phyloP scores from a whole-genome alignment of 139 green algal species.

The Chlamydomonas asymmetrica region DNA sequence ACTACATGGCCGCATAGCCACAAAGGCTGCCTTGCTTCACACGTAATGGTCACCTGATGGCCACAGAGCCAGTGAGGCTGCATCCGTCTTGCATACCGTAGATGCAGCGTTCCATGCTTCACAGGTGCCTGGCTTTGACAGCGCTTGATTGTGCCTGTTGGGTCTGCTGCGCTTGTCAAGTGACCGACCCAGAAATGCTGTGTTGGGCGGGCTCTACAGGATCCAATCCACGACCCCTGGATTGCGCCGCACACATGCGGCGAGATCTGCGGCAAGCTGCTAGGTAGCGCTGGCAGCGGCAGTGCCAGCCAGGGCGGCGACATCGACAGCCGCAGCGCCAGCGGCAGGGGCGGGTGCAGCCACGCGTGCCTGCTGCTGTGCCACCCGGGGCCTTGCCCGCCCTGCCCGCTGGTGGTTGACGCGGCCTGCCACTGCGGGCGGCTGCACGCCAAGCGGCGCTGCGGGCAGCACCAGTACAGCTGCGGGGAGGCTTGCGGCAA shows the following conservation, averaged over 20 bases:
- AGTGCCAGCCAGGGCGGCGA: neutral
- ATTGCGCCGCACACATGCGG: conserved; percentile 70
- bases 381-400: conserved; percentile 80
- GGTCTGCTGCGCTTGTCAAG: no score
- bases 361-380: conserved; percentile 81
- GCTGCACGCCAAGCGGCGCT: conserved; percentile 52
- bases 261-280: conserved; percentile 53
- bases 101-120: no score
- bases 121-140: no score
- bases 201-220: no score
- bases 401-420: conserved; percentile 70
- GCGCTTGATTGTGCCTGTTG: no score
- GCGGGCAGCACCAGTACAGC: conserved; percentile 57
- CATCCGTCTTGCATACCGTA: no score
- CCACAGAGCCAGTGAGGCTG: no score
- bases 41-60: no score
- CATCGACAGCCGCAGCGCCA: neutral
- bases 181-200: no score
- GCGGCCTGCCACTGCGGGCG: conserved; percentile 66
- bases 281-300: conserved; percentile 2
- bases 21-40: no score
- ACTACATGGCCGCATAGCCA: no score
- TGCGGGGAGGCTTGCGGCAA: conserved; percentile 47
- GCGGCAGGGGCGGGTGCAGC: conserved; percentile 39
- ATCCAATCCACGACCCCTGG: conserved; percentile 66